Conservation (phyloP, 495 filamentous ascomycete genomes). For the Pseudoneurospora amorphoporcata region DNA sequence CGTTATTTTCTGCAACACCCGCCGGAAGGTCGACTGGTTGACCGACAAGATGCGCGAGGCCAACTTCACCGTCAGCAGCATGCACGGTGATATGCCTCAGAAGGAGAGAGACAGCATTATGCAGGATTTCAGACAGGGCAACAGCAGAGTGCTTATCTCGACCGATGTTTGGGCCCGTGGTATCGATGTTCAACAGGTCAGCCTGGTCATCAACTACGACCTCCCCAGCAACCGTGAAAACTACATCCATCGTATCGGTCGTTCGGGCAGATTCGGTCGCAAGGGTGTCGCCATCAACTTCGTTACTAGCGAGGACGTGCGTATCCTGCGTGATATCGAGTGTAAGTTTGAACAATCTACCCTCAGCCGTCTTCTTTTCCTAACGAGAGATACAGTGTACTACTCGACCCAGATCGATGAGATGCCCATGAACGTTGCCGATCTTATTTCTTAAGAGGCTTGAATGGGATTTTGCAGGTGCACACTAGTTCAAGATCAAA, state of each 20-base stretch:
- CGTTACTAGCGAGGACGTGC: conserved; percentile 96
- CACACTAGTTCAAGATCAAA: background rate
- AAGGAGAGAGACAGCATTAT: conserved; percentile 95
- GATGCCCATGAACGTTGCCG: conserved; percentile 81
- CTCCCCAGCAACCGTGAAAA: conserved; percentile 97
- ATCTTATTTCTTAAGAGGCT: conserved; percentile 41
- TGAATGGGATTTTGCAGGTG: background rate
- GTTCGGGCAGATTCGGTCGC: conserved; percentile 96
- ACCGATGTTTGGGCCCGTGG: conserved; percentile 95
- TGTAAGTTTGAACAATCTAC: conserved; percentile 25
- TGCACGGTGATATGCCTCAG: conserved; percentile 99
- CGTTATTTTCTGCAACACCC: conserved; percentile 99
- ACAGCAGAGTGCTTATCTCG: conserved; percentile 94
- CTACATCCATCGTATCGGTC: conserved; percentile 99
- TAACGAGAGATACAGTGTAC: conserved; percentile 35
- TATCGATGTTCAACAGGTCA: conserved; percentile 99
- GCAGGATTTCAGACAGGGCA: conserved; percentile 98
- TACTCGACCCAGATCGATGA: conserved; percentile 76
- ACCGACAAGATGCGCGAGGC: conserved; percentile 96
- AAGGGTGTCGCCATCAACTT: conserved; percentile 99
- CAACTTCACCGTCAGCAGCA: conserved; percentile 97
- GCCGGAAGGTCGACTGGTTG: conserved; percentile 99
- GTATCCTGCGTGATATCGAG: conserved; percentile 98
- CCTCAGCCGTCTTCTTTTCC: background rate
- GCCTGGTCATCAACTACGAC: conserved; percentile 99